Base-by-base conservation (phyloP, 768 basidiomycete species). In the Kondoa subrosea region DNA sequence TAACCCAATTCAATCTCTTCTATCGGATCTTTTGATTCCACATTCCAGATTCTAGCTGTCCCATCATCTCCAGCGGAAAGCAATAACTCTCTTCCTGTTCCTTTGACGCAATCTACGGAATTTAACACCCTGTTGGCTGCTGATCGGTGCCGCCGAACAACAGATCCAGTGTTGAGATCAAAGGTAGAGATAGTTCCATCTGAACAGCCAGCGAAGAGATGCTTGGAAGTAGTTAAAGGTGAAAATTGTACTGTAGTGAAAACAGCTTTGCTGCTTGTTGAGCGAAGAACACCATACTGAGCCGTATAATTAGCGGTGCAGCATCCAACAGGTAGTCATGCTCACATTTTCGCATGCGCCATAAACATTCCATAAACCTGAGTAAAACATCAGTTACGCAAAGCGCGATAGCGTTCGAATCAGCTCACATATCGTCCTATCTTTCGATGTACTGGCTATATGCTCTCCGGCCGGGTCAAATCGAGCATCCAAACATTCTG, bases 381-480 rank as follows among this genome's bases (percentile, higher is more conserved):
- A 40, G 30, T 32, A 34, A 34, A 1, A 67, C 16, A 50, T 57
- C 66, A 31, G 27, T 34, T 26, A 26, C 29, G 31, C 4, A 40
- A 66, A 27, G 2, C 58, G n/a, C 25, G 14, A 14, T 21, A 50
- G 34, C 56, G 29, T 50, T 27, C 17, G 30, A 58, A 21, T 84
- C 40, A 8, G 40, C 89, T 77, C 73, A 89, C 91, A 93, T 71
- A 97, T 85, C 71, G 85, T 85, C 73, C 89, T 81, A 78, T 99
- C 93, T 1, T 87, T 83, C 16, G 89, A 91, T 75, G 87, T 89
- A 8, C 91, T 91, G 56, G 93, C 95, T 68, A 97, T 85, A 72
- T 88, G 89, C 76, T 92, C 87, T 2, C 95, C 95, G 1, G 87
- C 87, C 16, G 91, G 90, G 74, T 93, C 90, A 76, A 97, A 97